Base-by-base conservation (phyloP, 345 rosid genomes). In the Linum tenue region DNA sequence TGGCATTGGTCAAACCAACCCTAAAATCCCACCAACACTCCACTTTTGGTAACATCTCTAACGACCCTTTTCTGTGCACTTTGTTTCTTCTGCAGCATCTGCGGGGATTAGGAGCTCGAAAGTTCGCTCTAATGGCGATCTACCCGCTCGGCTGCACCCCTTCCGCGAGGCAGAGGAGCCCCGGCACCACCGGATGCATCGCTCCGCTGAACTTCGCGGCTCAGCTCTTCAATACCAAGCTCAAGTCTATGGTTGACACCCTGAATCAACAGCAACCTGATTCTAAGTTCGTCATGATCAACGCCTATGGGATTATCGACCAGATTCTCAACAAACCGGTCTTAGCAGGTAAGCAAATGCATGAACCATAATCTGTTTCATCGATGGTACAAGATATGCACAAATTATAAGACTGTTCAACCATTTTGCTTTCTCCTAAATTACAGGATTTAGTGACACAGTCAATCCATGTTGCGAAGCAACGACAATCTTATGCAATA, bases 101-200 rank as follows among this genome's bases (percentile, higher is more conserved):
- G 75, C 73, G 79, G 65, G 35, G 10, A 7, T 74, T 82, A 51
- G 89, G 89, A 35, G 87, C 78, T 0, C 72, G 87, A 44, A 86
- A 86, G 61, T 86, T 86, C 56, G 89, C 75, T 63, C 38, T 86
- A 60, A 75, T 82, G 72, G 70, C 87, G 14, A 55, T 86, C 3
- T 69, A 85, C 59, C 87, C 87, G 38, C 39, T 81, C 0, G 87
- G 90, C 17, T 83, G 90, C 68, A 67, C 60, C 31, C 89, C 88
- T 0, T 41, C 66, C 75, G 77, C 68, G 2, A 72, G 22, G 57
- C 69, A 73, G 0, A 48, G 53, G 14, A 64, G 17, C 37, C 43
- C 0, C 3, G 8, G 35, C 0, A 4, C 43, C 0, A 50, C 64
- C 11, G 68, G 75, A 2, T 81, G 86, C 78, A 4, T 66, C 16